A percentile compares a stretch with the other conserved stretches of the same genome.
Evolutionary conservation across 140 eudicot genomes (phyloP).

Genomic region (Bidens hawaiensis): DNA sequence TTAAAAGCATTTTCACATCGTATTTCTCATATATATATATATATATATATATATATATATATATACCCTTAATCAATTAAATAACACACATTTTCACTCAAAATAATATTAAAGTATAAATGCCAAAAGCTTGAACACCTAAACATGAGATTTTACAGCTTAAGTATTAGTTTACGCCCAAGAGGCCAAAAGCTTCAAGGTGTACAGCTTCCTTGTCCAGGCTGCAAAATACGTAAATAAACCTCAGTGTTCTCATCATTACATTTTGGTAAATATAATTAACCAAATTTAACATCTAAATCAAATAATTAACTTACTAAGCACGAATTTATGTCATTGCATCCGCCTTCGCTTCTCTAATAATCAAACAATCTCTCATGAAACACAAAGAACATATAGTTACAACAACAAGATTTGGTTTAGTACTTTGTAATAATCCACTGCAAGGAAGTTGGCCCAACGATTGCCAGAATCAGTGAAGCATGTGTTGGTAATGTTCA

Average conservation of each 20-base stretch:
- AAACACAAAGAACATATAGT: neutral
- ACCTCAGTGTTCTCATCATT: neutral
- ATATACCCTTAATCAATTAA: too few relatives aligned
- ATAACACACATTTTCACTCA: too few relatives aligned
- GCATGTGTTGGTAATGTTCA: conserved; percentile 71
- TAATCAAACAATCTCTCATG: neutral
- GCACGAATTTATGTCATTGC: conserved; percentile 61
- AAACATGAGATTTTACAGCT: too few relatives aligned
- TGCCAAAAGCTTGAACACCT: too few relatives aligned
- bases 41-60: too few relatives aligned
- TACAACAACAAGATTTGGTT: neutral
- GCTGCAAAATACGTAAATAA: conserved; percentile 22
- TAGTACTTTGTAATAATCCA: conserved; percentile 78
- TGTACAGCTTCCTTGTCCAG: conserved; percentile 36
- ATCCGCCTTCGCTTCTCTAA: conserved; percentile 87
- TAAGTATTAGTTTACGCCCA: too few relatives aligned
- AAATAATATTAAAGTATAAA: too few relatives aligned
- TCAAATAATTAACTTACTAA: conserved; percentile 55
- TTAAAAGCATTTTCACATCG: too few relatives aligned
- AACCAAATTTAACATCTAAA: neutral
- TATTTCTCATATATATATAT: too few relatives aligned
- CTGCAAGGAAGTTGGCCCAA: conserved; percentile 92
- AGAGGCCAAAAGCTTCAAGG: conserved; percentile 22
- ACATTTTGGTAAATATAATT: neutral
- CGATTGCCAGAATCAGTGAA: conserved; percentile 59